Conservation (phyloP, 2,329 filamentous ascomycete genomes). For the Colletotrichum tabaci region DNA sequence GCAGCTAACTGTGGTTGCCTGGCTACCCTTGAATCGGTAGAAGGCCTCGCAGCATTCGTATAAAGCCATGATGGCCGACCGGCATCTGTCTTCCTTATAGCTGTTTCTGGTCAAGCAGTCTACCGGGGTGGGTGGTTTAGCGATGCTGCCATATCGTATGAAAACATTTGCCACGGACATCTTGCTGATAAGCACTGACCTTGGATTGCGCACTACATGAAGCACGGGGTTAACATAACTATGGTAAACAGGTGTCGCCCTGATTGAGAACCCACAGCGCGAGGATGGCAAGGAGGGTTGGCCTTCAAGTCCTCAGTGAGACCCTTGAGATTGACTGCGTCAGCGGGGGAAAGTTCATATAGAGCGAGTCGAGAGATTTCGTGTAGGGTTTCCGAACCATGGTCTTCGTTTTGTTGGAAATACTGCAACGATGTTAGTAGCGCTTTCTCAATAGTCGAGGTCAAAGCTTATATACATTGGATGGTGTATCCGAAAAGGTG, state of each 20-base stretch:
- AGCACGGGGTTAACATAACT: slow-evolving; percentile 25
- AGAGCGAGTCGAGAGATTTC: neutral
- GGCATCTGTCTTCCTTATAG: slow-evolving; percentile 89
- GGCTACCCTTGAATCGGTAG: slow-evolving; percentile 84
- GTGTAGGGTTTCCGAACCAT: slow-evolving; percentile 9
- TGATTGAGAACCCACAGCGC: slow-evolving; percentile 72
- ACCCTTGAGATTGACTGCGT: slow-evolving; percentile 22
- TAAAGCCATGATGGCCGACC: slow-evolving; percentile 82
- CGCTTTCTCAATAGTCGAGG: neutral
- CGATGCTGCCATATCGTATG: neutral
- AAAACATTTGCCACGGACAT: neutral
- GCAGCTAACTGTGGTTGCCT: slow-evolving; percentile 84
- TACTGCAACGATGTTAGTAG: neutral
- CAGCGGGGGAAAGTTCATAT: neutral
- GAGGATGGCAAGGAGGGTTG: slow-evolving; percentile 87
- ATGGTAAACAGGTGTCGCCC: slow-evolving; percentile 2
- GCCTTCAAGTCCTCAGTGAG: slow-evolving; percentile 80
- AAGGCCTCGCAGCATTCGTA: slow-evolving; percentile 96
- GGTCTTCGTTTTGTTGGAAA: neutral
- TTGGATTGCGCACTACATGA: slow-evolving; percentile 88
- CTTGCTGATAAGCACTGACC: slow-evolving; percentile 62
- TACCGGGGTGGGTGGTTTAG: slow-evolving; percentile 53
- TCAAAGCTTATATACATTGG: neutral
- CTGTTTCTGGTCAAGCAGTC: slow-evolving; percentile 88
- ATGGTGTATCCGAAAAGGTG: neutral